Percentiles rank a stretch among this genome's conserved stretches.
Conservation (phyloP, 2,329 filamentous ascomycete species). For the Akanthomyces uredinophilus region DNA sequence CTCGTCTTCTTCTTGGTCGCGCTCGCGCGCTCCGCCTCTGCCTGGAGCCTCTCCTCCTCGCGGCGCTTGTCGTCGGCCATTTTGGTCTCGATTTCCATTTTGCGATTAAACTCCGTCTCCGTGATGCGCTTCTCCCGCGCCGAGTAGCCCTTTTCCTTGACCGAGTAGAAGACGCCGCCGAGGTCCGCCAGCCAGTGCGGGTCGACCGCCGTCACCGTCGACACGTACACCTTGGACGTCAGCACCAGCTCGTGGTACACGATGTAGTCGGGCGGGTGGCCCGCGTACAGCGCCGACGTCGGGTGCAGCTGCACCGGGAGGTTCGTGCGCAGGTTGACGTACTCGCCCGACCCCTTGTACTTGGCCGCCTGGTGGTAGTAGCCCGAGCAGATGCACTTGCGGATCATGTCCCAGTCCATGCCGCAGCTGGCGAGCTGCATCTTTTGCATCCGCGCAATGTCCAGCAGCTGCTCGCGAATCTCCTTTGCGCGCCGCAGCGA, state of each 20-base stretch:
- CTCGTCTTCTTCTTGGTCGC: constrained; percentile 36
- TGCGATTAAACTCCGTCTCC: constrained; percentile 86
- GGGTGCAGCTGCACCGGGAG: constrained; percentile 93
- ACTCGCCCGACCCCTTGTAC: constrained; percentile 94
- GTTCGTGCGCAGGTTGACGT: constrained; percentile 91
- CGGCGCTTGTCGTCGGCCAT: constrained; percentile 80
- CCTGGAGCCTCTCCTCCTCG: constrained; percentile 52
- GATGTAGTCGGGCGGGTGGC: constrained; percentile 93
- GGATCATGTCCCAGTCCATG: constrained; percentile 93
- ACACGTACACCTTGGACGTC: constrained; percentile 97
- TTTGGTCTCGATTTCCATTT: constrained; percentile 87
- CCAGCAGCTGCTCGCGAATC: constrained; percentile 85
- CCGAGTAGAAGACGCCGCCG: constrained; percentile 92
- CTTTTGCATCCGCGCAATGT: constrained; percentile 92
- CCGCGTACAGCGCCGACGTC: constrained; percentile 88
- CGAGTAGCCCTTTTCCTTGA: constrained; percentile 97
- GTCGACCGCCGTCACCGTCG: constrained; percentile 90
- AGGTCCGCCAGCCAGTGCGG: constrained; percentile 96
- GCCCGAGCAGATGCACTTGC: constrained; percentile 93
- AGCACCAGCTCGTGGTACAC: constrained; percentile 97
- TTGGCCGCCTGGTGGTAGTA: constrained; percentile 98
- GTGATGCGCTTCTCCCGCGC: constrained; percentile 78
- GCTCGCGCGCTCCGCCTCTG: constrained; percentile 42
- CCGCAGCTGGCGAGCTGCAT: constrained; percentile 85
- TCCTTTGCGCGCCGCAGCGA: constrained; percentile 86